Evolutionary conservation across 2,329 filamentous ascomycete genomes (phyloP).

Genomic region (Elsinoe perseae): DNA sequence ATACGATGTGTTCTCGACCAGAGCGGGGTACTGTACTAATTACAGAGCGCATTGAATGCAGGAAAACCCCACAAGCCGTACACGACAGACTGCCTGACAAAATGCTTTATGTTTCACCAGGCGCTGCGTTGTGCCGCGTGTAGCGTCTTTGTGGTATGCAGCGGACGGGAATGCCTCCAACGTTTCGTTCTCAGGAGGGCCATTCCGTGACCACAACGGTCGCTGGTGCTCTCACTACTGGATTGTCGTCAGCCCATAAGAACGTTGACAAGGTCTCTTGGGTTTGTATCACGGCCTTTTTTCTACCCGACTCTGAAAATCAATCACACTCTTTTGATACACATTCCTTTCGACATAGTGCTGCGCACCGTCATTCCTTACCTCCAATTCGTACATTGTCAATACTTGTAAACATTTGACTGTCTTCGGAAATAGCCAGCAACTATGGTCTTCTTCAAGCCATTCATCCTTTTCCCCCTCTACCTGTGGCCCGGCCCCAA

Average conservation of each 20-base stretch:
- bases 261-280: slow-evolving; percentile 14
- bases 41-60: background rate
- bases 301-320: background rate
- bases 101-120: slow-evolving; percentile 11
- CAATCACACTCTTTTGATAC: slow-evolving; percentile 5
- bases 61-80: background rate
- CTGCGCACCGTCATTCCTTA: slow-evolving; percentile 1
- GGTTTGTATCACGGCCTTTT: slow-evolving; percentile 1
- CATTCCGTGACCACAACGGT: slow-evolving; percentile 11
- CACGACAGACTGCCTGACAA: background rate
- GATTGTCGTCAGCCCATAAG: slow-evolving; percentile 11
- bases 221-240: slow-evolving; percentile 4
- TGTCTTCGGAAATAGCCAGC: background rate
- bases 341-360: background rate
- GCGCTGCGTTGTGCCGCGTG: background rate
- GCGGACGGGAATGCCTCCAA: slow-evolving; percentile 3
- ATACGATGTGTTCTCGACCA: background rate
- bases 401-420: background rate
- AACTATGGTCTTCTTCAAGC: slow-evolving; percentile 11
- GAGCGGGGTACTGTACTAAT: background rate
- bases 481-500: slow-evolving; percentile 18
- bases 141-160: background rate
- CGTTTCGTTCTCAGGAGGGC: background rate
- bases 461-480: slow-evolving; percentile 17
- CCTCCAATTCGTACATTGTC: background rate